Conservation (phyloP, 257 asterid species). For the Gynochthodes officinalis region DNA sequence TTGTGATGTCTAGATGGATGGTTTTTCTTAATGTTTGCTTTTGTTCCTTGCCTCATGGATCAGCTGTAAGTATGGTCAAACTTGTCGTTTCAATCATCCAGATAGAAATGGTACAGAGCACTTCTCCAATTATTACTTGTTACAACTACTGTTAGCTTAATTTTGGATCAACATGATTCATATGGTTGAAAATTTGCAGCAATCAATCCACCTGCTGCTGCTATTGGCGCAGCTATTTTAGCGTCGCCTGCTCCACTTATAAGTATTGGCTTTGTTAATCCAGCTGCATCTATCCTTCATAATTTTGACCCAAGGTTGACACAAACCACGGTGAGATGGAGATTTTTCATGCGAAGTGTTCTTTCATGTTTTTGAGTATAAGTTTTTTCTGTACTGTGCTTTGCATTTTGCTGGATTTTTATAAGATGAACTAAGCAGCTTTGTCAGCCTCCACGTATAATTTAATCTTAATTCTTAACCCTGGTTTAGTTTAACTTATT, state of each 20-base stretch:
- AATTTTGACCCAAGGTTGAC: slow-evolving; percentile 66
- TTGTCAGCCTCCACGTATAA: neutral
- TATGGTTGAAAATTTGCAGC: slow-evolving; percentile 25
- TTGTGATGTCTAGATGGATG: slow-evolving; percentile 2
- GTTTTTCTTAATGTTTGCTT: slow-evolving; percentile 24
- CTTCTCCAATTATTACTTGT: slow-evolving; percentile 10
- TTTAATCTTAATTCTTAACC: no score
- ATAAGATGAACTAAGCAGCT: neutral
- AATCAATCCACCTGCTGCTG: slow-evolving; percentile 48
- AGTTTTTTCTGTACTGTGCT: neutral
- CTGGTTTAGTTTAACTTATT: neutral
- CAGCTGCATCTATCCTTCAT: slow-evolving; percentile 68
- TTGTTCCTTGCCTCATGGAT: slow-evolving; percentile 24
- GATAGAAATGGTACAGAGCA: slow-evolving; percentile 65
- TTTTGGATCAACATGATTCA: neutral
- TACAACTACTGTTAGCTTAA: neutral
- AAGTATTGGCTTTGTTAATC: slow-evolving; percentile 56
- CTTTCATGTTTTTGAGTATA: neutral
- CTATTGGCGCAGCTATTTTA: slow-evolving; percentile 48
- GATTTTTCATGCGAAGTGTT: slow-evolving; percentile 3
- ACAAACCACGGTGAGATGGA: slow-evolving; percentile 57
- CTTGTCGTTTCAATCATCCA: slow-evolving; percentile 95
- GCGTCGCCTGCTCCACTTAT: slow-evolving; percentile 71
- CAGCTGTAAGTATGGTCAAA: slow-evolving; percentile 95
- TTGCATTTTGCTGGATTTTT: neutral